Percentiles rank a stretch among this genome's conserved stretches.
These are phyloP conservation scores for Beauveria sp. DNA, from an alignment of 2,329 filamentous ascomycete species.

Conservation along the genomic window DNA sequence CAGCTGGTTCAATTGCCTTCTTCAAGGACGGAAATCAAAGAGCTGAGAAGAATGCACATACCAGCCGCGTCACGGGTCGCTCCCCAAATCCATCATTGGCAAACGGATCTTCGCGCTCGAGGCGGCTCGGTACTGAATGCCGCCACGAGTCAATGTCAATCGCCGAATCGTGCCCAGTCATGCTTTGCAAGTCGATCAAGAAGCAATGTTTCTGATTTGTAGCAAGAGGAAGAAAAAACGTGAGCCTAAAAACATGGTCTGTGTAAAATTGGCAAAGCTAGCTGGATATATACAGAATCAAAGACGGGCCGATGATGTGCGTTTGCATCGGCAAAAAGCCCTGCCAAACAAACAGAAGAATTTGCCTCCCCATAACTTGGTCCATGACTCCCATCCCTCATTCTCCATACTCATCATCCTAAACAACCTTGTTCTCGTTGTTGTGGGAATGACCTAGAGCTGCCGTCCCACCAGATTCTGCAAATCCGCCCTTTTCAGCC, in stretches of 20 bases:
- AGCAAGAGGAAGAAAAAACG: not conserved
- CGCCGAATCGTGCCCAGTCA: not conserved
- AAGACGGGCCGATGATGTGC: not conserved
- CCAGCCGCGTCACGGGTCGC: constrained; percentile 24
- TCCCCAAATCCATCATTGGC: constrained; percentile 25
- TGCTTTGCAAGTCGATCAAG: not conserved
- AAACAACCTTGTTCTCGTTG: not conserved
- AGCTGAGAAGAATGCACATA: constrained; percentile 7
- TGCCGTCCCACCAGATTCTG: constrained; percentile 22
- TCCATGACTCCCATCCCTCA: not conserved
- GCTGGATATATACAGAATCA: not conserved
- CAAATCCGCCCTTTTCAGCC: constrained; percentile 30
- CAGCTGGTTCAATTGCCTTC: not conserved
- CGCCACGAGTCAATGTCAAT: constrained; percentile 27
- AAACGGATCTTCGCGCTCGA: constrained; percentile 30
- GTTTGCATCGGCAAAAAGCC: constrained; percentile 13
- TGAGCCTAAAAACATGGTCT: not conserved
- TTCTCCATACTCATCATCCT: not conserved
- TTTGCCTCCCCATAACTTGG: too few relatives aligned
- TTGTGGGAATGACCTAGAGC: not conserved
- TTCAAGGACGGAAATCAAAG: not conserved
- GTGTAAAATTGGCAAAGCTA: not conserved
- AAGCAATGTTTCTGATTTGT: not conserved
- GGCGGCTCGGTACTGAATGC: constrained; percentile 25
- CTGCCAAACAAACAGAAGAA: not conserved